These are phyloP conservation scores for Aurantiochytrium sp. DNA, from an alignment of 108 stramenopile genomes.

Conservation along the genomic window DNA sequence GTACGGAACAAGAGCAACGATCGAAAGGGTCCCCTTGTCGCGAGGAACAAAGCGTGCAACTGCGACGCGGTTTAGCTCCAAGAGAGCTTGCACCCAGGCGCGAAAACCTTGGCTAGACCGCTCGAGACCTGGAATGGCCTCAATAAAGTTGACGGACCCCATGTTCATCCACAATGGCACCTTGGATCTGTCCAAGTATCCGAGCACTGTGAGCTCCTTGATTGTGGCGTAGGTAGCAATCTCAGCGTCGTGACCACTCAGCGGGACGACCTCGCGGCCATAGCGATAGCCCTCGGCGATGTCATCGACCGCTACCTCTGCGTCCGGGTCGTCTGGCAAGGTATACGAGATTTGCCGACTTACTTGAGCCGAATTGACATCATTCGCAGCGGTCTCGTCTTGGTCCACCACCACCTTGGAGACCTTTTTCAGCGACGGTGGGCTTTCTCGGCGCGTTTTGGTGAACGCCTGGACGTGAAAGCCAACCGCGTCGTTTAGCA, in stretches of 20 bases:
- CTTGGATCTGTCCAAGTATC: background rate
- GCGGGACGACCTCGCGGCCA: background rate
- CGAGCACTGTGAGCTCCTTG: background rate
- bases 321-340: background rate
- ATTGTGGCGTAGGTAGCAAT: background rate
- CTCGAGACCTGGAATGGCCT: background rate
- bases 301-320: background rate
- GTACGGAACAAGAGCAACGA: background rate
- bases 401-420: background rate
- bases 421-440: background rate
- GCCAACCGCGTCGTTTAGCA: background rate
- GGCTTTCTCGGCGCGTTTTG: background rate
- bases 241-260: background rate
- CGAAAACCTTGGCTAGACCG: background rate
- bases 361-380: background rate
- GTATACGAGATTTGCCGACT: background rate
- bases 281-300: background rate
- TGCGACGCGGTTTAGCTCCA: background rate
- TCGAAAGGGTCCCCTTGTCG: background rate
- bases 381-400: background rate
- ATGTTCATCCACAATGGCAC: background rate
- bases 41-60: background rate
- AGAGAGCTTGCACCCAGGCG: background rate
- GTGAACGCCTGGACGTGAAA: slow-evolving; percentile 10
- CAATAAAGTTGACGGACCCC: background rate